These are phyloP conservation scores for Microdochium trichocladiopsis DNA, from an alignment of 2,329 filamentous ascomycete species.

Conservation along the genomic window DNA sequence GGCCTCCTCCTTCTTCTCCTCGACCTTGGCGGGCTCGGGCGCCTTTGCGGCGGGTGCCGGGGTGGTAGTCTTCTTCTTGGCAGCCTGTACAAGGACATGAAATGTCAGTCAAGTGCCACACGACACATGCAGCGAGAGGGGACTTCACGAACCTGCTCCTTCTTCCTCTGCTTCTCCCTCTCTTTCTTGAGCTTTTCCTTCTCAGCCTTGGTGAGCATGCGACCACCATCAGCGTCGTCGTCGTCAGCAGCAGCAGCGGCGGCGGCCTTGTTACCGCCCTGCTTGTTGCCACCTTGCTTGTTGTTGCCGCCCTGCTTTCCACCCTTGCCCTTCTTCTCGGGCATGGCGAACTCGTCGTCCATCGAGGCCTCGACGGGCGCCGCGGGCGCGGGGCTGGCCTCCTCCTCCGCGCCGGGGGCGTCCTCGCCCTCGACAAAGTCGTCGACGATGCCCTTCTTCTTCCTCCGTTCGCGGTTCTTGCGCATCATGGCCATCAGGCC, in stretches of 20 bases:
- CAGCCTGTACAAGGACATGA: conserved; percentile 34
- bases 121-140: conserved; percentile 3
- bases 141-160: conserved; percentile 78
- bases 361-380: conserved; percentile 73
- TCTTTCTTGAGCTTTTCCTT: conserved; percentile 99
- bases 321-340: conserved; percentile 67
- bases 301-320: conserved; percentile 34
- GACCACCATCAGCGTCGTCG: conserved; percentile 49
- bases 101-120: background rate
- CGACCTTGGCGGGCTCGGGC: conserved; percentile 47
- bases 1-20: conserved; percentile 40
- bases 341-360: conserved; percentile 79
- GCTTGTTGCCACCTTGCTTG: conserved; percentile 31
- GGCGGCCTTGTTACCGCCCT: conserved; percentile 35
- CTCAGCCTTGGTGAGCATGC: conserved; percentile 91
- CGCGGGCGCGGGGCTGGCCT: conserved; percentile 49
- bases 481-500: conserved; percentile 74
- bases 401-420: conserved; percentile 33
- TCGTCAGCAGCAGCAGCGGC: conserved; percentile 35
- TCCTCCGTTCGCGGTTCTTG: conserved; percentile 80
- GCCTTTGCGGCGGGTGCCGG: conserved; percentile 45
- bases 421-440: conserved; percentile 68
- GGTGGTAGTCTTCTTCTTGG: conserved; percentile 73
- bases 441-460: conserved; percentile 75
- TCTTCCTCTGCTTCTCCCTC: conserved; percentile 96